Conservation (phyloP, 441 rosid genomes). For the Gossypium gossypioides region DNA sequence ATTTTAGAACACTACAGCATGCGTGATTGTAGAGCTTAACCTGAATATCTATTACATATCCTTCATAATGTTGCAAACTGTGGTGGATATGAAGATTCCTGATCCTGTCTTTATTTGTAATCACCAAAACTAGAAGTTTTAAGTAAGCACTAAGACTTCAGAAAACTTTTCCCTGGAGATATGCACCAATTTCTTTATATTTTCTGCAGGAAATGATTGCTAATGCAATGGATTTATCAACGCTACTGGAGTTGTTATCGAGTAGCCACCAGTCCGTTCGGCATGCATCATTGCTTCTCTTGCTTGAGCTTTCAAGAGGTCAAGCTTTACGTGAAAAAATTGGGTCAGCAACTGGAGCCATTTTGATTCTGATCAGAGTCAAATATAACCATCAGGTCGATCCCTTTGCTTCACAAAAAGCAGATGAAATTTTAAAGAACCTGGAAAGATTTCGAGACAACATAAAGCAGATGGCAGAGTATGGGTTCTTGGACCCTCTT, state of each 20-base stretch:
- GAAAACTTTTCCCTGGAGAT: slow-evolving; percentile 7
- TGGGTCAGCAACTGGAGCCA: slow-evolving; percentile 54
- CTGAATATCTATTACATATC: background rate
- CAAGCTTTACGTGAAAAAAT: slow-evolving; percentile 37
- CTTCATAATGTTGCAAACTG: background rate
- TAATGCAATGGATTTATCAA: slow-evolving; percentile 34
- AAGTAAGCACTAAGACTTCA: background rate
- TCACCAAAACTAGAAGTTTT: too few relatives aligned
- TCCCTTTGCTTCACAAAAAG: slow-evolving; percentile 45
- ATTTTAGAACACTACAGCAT: background rate
- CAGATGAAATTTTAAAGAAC: slow-evolving; percentile 52
- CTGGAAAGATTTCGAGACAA: slow-evolving; percentile 46
- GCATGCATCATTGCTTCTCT: slow-evolving; percentile 42
- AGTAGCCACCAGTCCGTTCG: slow-evolving; percentile 51
- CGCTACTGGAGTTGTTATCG: slow-evolving; percentile 44
- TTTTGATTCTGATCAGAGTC: slow-evolving; percentile 60
- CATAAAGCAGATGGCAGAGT: slow-evolving; percentile 81
- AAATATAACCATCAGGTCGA: slow-evolving; percentile 46
- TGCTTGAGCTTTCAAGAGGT: slow-evolving; percentile 66
- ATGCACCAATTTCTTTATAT: background rate
- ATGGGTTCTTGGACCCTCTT: slow-evolving; percentile 73
- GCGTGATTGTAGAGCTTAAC: background rate
- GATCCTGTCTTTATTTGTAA: too few relatives aligned
- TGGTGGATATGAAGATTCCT: too few relatives aligned
- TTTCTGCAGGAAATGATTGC: slow-evolving; percentile 56